Conservation (phyloP, 257 asterid species). For the Fraxinus americana region DNA sequence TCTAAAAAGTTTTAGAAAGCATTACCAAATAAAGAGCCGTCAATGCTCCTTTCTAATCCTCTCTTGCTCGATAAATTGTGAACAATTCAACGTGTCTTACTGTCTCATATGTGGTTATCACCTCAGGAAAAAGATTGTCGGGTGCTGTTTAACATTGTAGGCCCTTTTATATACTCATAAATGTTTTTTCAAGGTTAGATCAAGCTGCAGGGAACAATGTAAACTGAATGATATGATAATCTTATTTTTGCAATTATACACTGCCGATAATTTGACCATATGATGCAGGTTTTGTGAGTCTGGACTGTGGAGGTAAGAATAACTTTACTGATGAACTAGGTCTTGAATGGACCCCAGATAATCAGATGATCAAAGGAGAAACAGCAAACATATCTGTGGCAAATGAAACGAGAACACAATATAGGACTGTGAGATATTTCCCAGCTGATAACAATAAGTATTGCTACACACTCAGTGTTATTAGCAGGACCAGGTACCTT, state of each 20-base stretch:
- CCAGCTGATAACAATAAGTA: constrained; percentile 86
- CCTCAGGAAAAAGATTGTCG: not conserved
- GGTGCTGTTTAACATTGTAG: constrained; percentile 1
- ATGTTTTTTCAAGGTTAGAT: not conserved
- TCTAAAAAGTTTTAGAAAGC: not conserved
- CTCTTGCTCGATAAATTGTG: not conserved
- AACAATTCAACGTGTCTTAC: not conserved
- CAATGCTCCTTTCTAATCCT: constrained; percentile 6
- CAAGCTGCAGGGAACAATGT: not conserved
- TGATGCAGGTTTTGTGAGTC: constrained; percentile 82
- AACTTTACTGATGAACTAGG: constrained; percentile 75
- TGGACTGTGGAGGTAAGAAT: constrained; percentile 84
- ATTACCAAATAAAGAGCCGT: not conserved
- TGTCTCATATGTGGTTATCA: not conserved
- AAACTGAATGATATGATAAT: not conserved
- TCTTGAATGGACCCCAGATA: constrained; percentile 76
- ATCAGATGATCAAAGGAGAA: constrained; percentile 55
- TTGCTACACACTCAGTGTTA: constrained; percentile 76
- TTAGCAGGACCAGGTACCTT: constrained; percentile 81
- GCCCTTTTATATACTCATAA: not conserved
- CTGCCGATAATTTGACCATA: constrained; percentile 12
- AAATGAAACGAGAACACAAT: constrained; percentile 73
- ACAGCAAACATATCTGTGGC: constrained; percentile 57
- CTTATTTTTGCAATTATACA: not conserved
- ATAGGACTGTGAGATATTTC: constrained; percentile 68